Evolutionary conservation across 2,329 filamentous ascomycete species (phyloP), one percentile per base, ranked within the genome.

Genomic region (Aspergillus vadensis): DNA sequence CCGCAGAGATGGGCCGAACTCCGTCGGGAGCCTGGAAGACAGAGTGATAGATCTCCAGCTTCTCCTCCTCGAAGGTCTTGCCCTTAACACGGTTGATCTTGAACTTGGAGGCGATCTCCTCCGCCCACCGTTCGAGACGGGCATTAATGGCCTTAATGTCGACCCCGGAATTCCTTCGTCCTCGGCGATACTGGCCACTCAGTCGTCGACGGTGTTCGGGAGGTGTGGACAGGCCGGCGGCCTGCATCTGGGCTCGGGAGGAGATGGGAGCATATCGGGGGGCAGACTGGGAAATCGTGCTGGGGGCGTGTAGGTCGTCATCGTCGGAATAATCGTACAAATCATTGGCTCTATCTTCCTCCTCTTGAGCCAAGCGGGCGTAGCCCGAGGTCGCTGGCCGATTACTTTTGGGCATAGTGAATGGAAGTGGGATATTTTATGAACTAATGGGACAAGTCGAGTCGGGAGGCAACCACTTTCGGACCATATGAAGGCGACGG

Each of bases 131-230:
- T 79, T 99, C 95, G 25, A 99, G 81, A 23, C 95, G 86, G 61
- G 94, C 93, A 77, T 99, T 99, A 78, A 99, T 98, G 62, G 95
- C 95, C 76, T 98, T 98, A 73, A 99, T 91, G 72, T 99, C 95
- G 17, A 99, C 94, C 3, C 93, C 94, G 19, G 92, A 84, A 70
- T 93, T 95, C 73, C 91, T 90, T 65, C 88, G 83, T 62, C 81
- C 78, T 55, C 86, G 82, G 64, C 83, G 79, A 69, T 71, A 67
- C 25, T 84, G 68, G 72, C 78, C 68, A 79, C 81, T 72, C 69
- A 79, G 68, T 78, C 81, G 79, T 68, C 81, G 81, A 67, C 76
- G 72, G 61, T 77, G 71, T 53, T 74, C 75, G 60, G 79, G 73
- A 15, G 76, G 72, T 19, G 75, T 69, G 32, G 77, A 70, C 60